Evolutionary conservation across 768 basidiomycete species (phyloP).

Genomic region (Chalciporus pseudorubinellus): DNA sequence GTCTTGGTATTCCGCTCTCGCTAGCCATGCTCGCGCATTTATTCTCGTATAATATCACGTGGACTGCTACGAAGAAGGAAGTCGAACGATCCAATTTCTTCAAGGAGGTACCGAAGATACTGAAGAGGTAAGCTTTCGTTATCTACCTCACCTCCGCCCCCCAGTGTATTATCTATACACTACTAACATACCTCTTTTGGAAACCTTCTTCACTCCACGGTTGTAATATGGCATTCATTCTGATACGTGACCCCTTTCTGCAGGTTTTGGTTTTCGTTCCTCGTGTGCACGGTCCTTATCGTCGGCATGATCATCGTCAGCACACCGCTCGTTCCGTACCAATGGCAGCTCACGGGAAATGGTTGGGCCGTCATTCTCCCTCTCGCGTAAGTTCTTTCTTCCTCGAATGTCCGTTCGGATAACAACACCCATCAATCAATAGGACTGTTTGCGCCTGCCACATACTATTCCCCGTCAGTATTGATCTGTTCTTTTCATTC

Average conservation of each 20-base stretch:
- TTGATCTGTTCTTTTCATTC: slow-evolving; percentile 12
- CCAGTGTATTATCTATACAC: not conserved
- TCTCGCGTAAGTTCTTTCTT: slow-evolving; percentile 50
- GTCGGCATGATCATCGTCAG: slow-evolving; percentile 61
- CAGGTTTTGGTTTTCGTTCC: slow-evolving; percentile 37
- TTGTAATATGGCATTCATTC: slow-evolving; percentile 1
- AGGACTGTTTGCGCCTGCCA: slow-evolving; percentile 66
- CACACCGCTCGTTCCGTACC: slow-evolving; percentile 53
- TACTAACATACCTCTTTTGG: not conserved
- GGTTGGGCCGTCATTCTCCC: slow-evolving; percentile 78
- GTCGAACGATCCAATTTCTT: slow-evolving; percentile 89
- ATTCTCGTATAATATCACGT: slow-evolving; percentile 56
- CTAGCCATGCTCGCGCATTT: slow-evolving; percentile 54
- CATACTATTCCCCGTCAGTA: slow-evolving; percentile 70
- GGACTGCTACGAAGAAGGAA: slow-evolving; percentile 71
- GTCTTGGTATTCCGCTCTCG: slow-evolving; percentile 52
- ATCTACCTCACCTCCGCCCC: not conserved
- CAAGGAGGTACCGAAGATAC: slow-evolving; percentile 81
- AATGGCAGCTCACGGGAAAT: slow-evolving; percentile 59
- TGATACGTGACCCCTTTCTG: slow-evolving; percentile 14
- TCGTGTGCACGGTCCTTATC: slow-evolving; percentile 51
- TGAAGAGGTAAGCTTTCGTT: slow-evolving; percentile 39
- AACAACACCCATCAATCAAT: slow-evolving; percentile 8
- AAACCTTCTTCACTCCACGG: not conserved
- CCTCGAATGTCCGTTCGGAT: not conserved